Base-by-base conservation (phyloP, 1,284 basidiomycete genomes). In the Coniferiporia weirii region DNA sequence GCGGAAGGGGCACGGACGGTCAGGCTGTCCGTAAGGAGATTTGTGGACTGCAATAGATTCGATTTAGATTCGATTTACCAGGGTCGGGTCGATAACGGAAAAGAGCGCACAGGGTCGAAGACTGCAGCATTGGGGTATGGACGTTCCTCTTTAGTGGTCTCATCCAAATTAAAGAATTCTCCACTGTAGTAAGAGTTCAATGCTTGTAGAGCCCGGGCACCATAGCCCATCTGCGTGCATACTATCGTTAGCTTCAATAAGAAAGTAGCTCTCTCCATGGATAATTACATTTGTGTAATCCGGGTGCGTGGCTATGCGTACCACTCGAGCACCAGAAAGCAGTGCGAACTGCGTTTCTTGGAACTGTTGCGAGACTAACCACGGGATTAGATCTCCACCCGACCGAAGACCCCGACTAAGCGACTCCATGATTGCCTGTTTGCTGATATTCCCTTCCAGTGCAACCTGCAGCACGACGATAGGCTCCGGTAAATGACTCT, bases 371-470 rank as follows among this genome's bases (percentile, higher is more conserved):
- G 92, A 87, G 40, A 99, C 79, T 22, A 97, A 79, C 97, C 97
- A 99, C 0, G 97, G 97, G 64, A 99, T 98, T 82, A 99, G 86
- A 76, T 99, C 97, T 1, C 97, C 97, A 1, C 93, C 91, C 3
- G 91, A 89, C 61, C 91, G 79, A 66, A 87, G 77, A 12, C 93
- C 93, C 52, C 92, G 78, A 47, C 83, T 82, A 13, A 98, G 73
- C 51, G 90, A 89, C 63, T 95, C 94, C 77, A 98, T 77, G 59
- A 99, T 93, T 34, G 84, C 87, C 54, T 88, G 84, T 68, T 87
- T 89, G 64, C 89, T 90, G 64, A 99, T 95, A 68, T 91, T 91
- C 7, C 97, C 97, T 73, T 99, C 97, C 56, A 99, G 75, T 13
- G 97, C 95, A 13, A 99, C 94, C 70, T 97, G 95, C 19, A 99